Evolutionary conservation across 306 rosid genomes (phyloP), one percentile per base, ranked within the genome.

Genomic region (Urtica urens): DNA sequence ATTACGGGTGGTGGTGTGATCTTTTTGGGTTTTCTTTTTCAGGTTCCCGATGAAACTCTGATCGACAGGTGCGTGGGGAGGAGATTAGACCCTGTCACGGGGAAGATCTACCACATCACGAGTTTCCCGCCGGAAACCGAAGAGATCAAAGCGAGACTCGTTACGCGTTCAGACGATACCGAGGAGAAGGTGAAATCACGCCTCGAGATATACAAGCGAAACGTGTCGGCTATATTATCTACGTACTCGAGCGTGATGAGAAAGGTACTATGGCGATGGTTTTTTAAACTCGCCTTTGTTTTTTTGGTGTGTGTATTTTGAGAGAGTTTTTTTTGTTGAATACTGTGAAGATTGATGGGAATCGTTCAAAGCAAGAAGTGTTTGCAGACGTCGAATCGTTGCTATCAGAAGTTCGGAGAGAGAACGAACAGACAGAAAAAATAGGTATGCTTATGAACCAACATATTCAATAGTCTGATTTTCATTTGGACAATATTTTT

Each of bases 41-140:
- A 90, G 97, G 97, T 90, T 77, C 95, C 92, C 81, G 97, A 90
- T 69, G 97, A 90, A 75, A 79, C 71, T 81, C 94, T 90, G 76
- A 75, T 84, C 82, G 84, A 90, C 81, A 84, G 97, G 84, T 81
- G 93, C 75, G 63, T 79, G 72, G 95, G 93, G 46, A 74, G 97
- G 75, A 81, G 94, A 70, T 72, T 81, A 53, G 97, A 90, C 47
- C 94, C 95, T 20, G 81, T 60, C 59, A 90, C 92, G 3, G 75
- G 80, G 59, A 90, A 75, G 77, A 84, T 90, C 59, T 90, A 90
- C 60, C 95, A 90, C 65, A 23, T 79, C 9, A 84, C 58, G 21
- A 65, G 55, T 67, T 81, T 79, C 45, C 97, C 84, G 13, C 82
- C 95, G 2, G 79, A 81, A 53, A 74, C 63, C 13, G 81, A 90